Evolutionary conservation across 1,139 yeast genomes (phyloP), one percentile per base, ranked within the genome.

Genomic region (Kodamaea arcana): DNA sequence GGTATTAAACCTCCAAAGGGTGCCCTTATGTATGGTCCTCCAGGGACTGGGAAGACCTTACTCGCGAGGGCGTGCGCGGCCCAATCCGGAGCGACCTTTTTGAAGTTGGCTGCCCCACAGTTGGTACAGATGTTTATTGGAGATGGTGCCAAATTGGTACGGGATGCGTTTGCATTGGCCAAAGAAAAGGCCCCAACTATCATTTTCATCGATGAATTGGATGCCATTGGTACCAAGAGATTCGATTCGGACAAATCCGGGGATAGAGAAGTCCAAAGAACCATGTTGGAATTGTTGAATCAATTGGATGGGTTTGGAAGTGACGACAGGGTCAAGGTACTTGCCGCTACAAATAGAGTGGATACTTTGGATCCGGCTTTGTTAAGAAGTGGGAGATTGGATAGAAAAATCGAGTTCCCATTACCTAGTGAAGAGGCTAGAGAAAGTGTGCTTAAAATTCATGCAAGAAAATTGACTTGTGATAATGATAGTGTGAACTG

Each of bases 51-150:
- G 60, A 92, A 92, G 64, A 92, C 98, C 1, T 72, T 92, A 44
- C 72, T 92, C 47, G 99, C 99, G 4, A 78, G 98, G 58, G 98
- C 98, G 2, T 92, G 98, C 76, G 99, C 99, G 11, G 98, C 98
- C 4, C 97, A 92, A 61, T 85, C 96, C 0, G 94, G 94, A 42
- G 98, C 98, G n/a, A 92, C 98, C 0, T 92, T 92, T 58, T 72
- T 92, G 55, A 92, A 92, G 56, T 72, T 94, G 44, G 97, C 98
- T 0, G 99, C 97, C 33, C 98, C 99, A 14, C 98, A 94, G 61
- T 77, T 92, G 49, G 98, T 92, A 30, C 98, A 94, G 60, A 92
- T 92, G 98, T 94, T 90, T 54, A 94, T 94, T 58, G 99, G 99
- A 55, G 99, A 92, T 60, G 98, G 98, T 62, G 98, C 98, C 39